Evolutionary conservation across 768 basidiomycete species (phyloP), one percentile per base, ranked within the genome.

Genomic region (Tulasnella sp.): DNA sequence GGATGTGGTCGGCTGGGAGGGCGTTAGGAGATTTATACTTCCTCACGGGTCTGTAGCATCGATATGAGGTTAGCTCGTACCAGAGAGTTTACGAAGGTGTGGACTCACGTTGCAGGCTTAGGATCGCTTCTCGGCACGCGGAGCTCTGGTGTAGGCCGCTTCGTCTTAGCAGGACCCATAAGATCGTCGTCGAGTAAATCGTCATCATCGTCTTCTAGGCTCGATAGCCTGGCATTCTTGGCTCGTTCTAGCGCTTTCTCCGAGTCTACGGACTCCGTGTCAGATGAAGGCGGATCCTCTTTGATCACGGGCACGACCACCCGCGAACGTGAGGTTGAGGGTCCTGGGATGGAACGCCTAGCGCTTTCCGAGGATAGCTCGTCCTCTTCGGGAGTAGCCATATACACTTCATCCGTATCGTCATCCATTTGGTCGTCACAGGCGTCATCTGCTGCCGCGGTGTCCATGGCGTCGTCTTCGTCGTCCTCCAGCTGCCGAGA

Each of bases 191-290:
- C 79, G 46, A 75, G 41, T 11, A 75, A 72, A 6, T 73, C 79
- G 11, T 44, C 72, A 22, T 80, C 79, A 22, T 79, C 78, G 34
- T 74, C 79, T 28, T 80, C 79, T 31, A 72, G 31, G 7, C 31
- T 69, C 64, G 34, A 69, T 28, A 69, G 64, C 58, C 18, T 74
- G 2, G 37, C 79, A n/a, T 42, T 80, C 42, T 31, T 74, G 72
- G 46, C 79, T n/a, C 44, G 48, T 16, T 42, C n/a, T 22, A 40
- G 44, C 72, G 72, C 72, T 42, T 73, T 80, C 42, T 44, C 79
- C 22, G 79, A 80, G 54, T 80, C 79, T 12, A 73, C 42, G 12
- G 79, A 80, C 58, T 80, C 79, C 24, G 79, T 44, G 54, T 80
- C 79, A 7, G 72, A 74, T 24, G 72, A 1, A 40, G 41, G 41